phyloP scores from a whole-genome alignment of 2,329 filamentous ascomycete genomes.

The Lasiodiplodia citricola region DNA sequence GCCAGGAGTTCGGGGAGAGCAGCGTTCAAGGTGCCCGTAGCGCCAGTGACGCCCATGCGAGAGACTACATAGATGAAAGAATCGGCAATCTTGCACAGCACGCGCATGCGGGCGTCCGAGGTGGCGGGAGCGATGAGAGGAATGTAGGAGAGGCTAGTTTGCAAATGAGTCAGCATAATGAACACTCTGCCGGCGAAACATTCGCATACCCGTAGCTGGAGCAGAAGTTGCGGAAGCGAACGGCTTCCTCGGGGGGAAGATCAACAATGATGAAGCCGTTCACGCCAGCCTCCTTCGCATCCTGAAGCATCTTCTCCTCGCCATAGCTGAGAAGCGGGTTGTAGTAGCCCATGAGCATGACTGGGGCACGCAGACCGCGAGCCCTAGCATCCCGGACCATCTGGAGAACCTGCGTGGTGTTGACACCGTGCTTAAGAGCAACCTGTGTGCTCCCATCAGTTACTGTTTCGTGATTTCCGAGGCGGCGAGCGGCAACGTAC shows the following conservation, averaged over 20 bases:
- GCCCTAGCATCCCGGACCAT: conserved; percentile 83
- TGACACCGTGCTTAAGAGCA: conserved; percentile 88
- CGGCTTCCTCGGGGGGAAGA: conserved; percentile 91
- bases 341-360: conserved; percentile 98
- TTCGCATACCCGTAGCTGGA: conserved; percentile 70
- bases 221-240: conserved; percentile 87
- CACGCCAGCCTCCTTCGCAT: conserved; percentile 82
- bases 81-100: conserved; percentile 94
- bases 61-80: conserved; percentile 99
- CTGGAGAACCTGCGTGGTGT: conserved; percentile 75
- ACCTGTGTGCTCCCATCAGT: conserved; percentile 45
- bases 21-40: conserved; percentile 79
- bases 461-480: not conserved
- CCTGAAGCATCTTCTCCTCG: conserved; percentile 83
- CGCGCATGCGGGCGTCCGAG: conserved; percentile 89
- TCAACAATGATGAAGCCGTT: conserved; percentile 98
- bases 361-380: conserved; percentile 77
- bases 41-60: conserved; percentile 94
- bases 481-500: conserved; percentile 49
- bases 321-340: conserved; percentile 95
- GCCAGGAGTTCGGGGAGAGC: conserved; percentile 81
- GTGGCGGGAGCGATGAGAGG: conserved; percentile 96
- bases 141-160: conserved; percentile 79
- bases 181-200: not conserved
- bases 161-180: not conserved